Percentiles rank a stretch among this genome's conserved stretches.
Evolutionary conservation across 345 rosid genomes (phyloP).

Genomic region (Ailanthus altissimus): DNA sequence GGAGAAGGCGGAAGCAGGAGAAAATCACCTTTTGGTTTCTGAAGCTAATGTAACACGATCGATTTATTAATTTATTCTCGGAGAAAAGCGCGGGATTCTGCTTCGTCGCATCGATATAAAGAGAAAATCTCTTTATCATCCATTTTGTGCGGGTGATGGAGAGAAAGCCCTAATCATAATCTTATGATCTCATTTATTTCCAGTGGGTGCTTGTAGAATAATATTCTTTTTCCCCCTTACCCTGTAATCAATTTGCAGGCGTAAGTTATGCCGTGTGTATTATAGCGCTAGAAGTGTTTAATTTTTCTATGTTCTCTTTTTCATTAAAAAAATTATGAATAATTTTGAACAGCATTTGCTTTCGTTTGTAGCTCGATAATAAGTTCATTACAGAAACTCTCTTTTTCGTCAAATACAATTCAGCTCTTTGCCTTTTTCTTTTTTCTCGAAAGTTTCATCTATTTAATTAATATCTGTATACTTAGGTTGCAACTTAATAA

Average conservation of each 20-base stretch:
- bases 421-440: not conserved
- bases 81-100: not conserved
- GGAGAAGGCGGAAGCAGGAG: constrained; percentile 95
- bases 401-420: not conserved
- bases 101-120: not conserved
- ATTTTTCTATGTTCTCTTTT: too few species aligned
- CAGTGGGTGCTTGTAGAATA: not conserved
- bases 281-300: not conserved
- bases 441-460: too few species aligned
- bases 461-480: too few species aligned
- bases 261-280: not conserved
- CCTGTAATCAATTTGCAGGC: not conserved
- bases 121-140: not conserved
- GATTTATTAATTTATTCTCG: not conserved
- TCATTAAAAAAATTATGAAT: too few species aligned
- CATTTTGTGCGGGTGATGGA: not conserved
- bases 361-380: not conserved
- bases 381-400: not conserved
- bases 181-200: too few species aligned
- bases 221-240: not conserved
- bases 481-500: too few species aligned
- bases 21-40: constrained; percentile 85
- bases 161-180: not conserved
- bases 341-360: too few species aligned
- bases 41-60: constrained; percentile 23